Evolutionary conservation across 148 eudicot genomes (phyloP).

Genomic region (Nepenthes mirabilis): DNA sequence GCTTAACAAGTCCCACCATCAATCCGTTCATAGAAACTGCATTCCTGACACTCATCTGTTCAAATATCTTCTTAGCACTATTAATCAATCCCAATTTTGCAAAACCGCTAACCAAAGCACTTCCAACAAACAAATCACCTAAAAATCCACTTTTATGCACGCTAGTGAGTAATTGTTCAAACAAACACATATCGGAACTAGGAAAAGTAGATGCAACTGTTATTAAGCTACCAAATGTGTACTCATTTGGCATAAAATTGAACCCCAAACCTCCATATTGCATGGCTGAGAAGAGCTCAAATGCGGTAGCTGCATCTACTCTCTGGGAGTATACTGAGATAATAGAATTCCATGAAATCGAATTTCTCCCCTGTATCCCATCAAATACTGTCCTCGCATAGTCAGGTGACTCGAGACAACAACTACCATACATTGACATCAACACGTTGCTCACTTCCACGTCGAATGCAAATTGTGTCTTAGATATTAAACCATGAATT

Average conservation of each 20-base stretch:
- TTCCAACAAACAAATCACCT: constrained; percentile 63
- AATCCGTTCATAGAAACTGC: constrained; percentile 68
- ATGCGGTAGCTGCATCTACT: constrained; percentile 35
- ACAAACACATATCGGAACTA: constrained; percentile 23
- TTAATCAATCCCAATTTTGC: constrained; percentile 45
- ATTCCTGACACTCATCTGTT: constrained; percentile 44
- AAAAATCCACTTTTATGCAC: constrained; percentile 43
- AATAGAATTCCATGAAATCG: constrained; percentile 66
- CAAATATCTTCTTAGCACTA: constrained; percentile 41
- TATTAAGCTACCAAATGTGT: constrained; percentile 62
- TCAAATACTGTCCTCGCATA: constrained; percentile 42
- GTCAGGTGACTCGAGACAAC: constrained; percentile 25
- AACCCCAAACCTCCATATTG: constrained; percentile 27
- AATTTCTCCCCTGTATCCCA: constrained; percentile 29
- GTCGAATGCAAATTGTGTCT: constrained; percentile 29
- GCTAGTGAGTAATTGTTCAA: constrained; percentile 44
- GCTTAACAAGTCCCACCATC: constrained; percentile 68
- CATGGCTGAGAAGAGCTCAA: constrained; percentile 44
- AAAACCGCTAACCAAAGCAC: constrained; percentile 75
- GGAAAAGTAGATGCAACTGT: constrained; percentile 30
- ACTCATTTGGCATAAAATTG: constrained; percentile 40
- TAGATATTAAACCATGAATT: constrained; percentile 50
- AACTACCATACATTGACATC: constrained; percentile 66
- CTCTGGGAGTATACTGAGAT: constrained; percentile 61
- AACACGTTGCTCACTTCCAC: constrained; percentile 50